Evolutionary conservation across 2,329 filamentous ascomycete species (phyloP).

Genomic region (Sclerotinia nivalis): DNA sequence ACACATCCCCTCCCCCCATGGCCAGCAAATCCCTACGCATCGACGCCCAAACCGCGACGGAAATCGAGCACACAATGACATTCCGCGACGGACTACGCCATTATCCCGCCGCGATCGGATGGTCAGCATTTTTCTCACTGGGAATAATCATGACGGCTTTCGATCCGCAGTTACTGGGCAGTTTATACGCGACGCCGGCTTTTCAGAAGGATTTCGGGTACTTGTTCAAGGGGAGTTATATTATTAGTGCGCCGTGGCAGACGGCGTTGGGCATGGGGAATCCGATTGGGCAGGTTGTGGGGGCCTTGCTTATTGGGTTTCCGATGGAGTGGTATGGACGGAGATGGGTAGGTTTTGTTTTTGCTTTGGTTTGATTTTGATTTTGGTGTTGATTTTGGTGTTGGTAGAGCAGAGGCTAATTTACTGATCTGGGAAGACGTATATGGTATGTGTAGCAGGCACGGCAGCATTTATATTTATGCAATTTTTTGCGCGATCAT

Average conservation of each 20-base stretch:
- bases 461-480: constrained; percentile 30
- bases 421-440: constrained; percentile 23
- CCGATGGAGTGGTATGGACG: constrained; percentile 34
- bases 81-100: constrained; percentile 31
- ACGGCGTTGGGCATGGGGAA: constrained; percentile 35
- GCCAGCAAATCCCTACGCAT: not conserved
- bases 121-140: constrained; percentile 36
- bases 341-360: constrained; percentile 27
- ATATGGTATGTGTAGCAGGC: constrained; percentile 24
- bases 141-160: constrained; percentile 36
- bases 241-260: constrained; percentile 36
- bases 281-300: constrained; percentile 35
- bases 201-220: constrained; percentile 34
- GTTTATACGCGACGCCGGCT: constrained; percentile 35
- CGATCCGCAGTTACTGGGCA: constrained; percentile 33
- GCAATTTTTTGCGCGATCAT: constrained; percentile 32
- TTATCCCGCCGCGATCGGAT: constrained; percentile 33
- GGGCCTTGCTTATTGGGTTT: constrained; percentile 51
- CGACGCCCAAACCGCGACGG: constrained; percentile 25
- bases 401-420: not conserved
- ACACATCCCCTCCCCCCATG: not conserved
- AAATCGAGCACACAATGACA: constrained; percentile 31
- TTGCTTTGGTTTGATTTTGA: not conserved
- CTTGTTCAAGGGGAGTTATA: constrained; percentile 30
- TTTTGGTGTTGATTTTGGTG: not conserved